Evolutionary conservation across 352 stramenopile species (phyloP).

Genomic region (Blastocystis sp.): DNA sequence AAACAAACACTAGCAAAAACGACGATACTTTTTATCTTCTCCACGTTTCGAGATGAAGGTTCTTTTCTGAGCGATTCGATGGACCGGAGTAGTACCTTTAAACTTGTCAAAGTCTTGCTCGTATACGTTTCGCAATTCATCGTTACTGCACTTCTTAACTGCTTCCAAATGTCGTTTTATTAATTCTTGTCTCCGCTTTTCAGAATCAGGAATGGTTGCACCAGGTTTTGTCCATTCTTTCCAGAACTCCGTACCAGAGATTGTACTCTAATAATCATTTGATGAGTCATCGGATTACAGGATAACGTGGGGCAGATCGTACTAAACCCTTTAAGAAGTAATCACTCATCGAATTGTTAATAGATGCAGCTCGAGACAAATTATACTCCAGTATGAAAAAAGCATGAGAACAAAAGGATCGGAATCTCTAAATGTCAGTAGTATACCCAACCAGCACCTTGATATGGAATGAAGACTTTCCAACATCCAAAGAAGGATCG

Average conservation of each 20-base stretch:
- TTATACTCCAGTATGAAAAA: neutral
- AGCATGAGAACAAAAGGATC: slow-evolving; percentile 12
- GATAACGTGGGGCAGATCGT: neutral
- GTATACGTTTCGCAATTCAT: neutral
- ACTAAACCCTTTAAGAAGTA: slow-evolving; percentile 34
- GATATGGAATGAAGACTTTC: slow-evolving; percentile 44
- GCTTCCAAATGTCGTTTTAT: neutral
- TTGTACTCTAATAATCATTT: neutral
- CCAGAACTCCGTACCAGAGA: neutral
- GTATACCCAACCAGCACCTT: neutral
- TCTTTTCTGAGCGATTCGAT: neutral
- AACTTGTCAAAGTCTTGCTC: slow-evolving; percentile 17
- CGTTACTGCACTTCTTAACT: neutral
- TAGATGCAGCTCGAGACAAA: neutral
- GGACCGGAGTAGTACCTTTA: neutral
- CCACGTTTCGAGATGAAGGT: neutral
- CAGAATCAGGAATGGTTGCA: neutral
- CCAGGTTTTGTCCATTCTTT: neutral
- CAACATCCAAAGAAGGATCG: slow-evolving; percentile 46
- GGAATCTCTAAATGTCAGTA: neutral
- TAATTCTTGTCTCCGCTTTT: neutral
- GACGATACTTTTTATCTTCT: neutral
- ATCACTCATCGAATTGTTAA: neutral
- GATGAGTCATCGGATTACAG: neutral
- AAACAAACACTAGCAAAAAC: slow-evolving; percentile 57